Base-by-base conservation (phyloP, 768 basidiomycete species). In the Tremella fuciformis region DNA sequence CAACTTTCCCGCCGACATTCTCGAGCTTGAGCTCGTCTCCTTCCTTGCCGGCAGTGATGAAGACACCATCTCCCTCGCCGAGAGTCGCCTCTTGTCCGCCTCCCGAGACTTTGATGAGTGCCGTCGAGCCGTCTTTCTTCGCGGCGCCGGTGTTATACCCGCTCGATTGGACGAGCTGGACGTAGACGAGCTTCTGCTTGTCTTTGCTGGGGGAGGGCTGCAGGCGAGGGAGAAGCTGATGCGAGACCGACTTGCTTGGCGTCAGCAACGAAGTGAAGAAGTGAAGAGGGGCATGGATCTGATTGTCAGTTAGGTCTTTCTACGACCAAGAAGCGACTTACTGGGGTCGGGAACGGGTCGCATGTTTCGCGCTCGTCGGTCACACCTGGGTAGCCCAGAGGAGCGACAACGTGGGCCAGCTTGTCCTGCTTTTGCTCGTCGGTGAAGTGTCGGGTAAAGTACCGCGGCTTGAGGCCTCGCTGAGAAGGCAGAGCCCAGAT, bases 51-150 rank as follows among this genome's bases (percentile, higher is more conserved):
- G 71, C 82, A 0, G 83, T 80, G 46, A 94, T 74, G 76, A 91
- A 97, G 13, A 86, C 85, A 0, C 90, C 91, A 69, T 97, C 93
- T 0, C 93, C 93, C 67, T 97, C 93, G 29, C 83, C 82, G 53
- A 94, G 76, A 39, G 82, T 84, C 2, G 84, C 58, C 57, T 82
- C 16, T 76, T 79, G 0, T 75, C 71, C 79, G 2, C 78, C 71
- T 4, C 79, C 78, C 34, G 71, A 74, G 8, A 93, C 71, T 60
- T 78, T 82, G 49, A 94, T 75, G 18, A 76, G 78, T 1, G 57
- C 51, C 13, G 21, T 48, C 0, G 84, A 85, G 0, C 89, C 90
- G 1, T 67, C 57, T 19, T 63, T 69, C 13, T 52, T 24, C 0
- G 85, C 81, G 26, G 77, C 69, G 0, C 81, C 80, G 0, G 82